Conservation (phyloP, 352 stramenopile genomes). For the Pythium folliculosum region DNA sequence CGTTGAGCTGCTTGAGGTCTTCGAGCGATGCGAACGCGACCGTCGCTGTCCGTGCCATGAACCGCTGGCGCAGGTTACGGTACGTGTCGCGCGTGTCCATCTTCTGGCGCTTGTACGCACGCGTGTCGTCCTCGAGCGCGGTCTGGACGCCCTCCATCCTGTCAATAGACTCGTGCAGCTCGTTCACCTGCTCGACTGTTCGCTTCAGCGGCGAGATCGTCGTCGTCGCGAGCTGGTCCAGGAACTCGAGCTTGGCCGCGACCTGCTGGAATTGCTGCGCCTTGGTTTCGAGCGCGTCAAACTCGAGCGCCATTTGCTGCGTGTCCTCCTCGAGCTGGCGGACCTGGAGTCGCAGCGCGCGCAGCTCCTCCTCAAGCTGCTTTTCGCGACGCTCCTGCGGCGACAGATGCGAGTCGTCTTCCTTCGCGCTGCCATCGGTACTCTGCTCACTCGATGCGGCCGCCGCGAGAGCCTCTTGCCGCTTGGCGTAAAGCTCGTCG, state of each 20-base stretch:
- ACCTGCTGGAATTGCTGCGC: constrained; percentile 43
- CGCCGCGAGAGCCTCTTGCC: constrained; percentile 9
- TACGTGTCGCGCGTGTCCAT: constrained; percentile 48
- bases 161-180: constrained; percentile 46
- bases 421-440: background rate
- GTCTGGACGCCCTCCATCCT: constrained; percentile 49
- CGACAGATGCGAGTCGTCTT: constrained; percentile 36
- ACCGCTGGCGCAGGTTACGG: constrained; percentile 54
- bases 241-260: constrained; percentile 41
- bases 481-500: constrained; percentile 39
- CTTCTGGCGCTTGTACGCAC: constrained; percentile 56
- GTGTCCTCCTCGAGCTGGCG: constrained; percentile 28
- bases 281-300: constrained; percentile 43
- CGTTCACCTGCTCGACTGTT: constrained; percentile 42
- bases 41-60: constrained; percentile 45
- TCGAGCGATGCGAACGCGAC: constrained; percentile 53
- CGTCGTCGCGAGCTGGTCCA: constrained; percentile 43
- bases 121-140: constrained; percentile 48
- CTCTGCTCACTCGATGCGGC: background rate
- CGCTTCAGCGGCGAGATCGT: constrained; percentile 51
- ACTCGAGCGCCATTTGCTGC: constrained; percentile 50
- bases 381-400: constrained; percentile 49
- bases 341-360: constrained; percentile 38
- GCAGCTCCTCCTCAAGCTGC: constrained; percentile 38
- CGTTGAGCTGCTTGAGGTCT: constrained; percentile 53